Conservation (phyloP, 164 flowering plant species). For the Buxus sempervirens region DNA sequence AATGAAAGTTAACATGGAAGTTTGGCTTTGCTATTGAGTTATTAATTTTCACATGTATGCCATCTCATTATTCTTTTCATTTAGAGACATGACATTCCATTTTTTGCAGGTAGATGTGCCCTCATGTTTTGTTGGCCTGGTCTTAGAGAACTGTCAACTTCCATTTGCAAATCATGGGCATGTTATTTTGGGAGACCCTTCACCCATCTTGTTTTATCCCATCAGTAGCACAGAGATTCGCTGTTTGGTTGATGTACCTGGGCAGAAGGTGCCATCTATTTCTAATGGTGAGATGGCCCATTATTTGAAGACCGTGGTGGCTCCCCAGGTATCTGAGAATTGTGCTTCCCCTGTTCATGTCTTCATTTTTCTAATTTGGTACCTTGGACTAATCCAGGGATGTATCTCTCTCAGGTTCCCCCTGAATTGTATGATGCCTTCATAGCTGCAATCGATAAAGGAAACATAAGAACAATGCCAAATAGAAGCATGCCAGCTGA, state of each 20-base stretch:
- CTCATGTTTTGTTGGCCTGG: conserved; percentile 86
- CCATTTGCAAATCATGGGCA: conserved; percentile 89
- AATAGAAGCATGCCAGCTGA: conserved; percentile 97
- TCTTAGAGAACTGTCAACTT: conserved; percentile 80
- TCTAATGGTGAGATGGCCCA: conserved; percentile 86
- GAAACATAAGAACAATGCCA: conserved; percentile 85
- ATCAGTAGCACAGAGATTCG: conserved; percentile 87
- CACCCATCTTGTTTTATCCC: conserved; percentile 85
- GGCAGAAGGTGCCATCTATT: conserved; percentile 85
- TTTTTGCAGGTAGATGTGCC: conserved; percentile 75
- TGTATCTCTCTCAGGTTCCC: conserved; percentile 48
- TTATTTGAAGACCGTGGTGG: conserved; percentile 74
- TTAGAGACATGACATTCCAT: not conserved
- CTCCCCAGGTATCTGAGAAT: conserved; percentile 67
- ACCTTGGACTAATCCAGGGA: not conserved
- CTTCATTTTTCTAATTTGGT: not conserved
- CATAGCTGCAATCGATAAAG: conserved; percentile 68
- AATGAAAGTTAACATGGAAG: too few species aligned
- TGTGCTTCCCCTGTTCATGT: not conserved
- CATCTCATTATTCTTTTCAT: not conserved
- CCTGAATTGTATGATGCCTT: conserved; percentile 59
- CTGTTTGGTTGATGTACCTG: conserved; percentile 94
- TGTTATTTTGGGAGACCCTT: conserved; percentile 84
- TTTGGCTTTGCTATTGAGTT: too few species aligned
- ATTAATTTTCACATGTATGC: too few species aligned